Evolutionary conservation across 352 stramenopile genomes (phyloP).

Genomic region (Phytophthora hybrid): DNA sequence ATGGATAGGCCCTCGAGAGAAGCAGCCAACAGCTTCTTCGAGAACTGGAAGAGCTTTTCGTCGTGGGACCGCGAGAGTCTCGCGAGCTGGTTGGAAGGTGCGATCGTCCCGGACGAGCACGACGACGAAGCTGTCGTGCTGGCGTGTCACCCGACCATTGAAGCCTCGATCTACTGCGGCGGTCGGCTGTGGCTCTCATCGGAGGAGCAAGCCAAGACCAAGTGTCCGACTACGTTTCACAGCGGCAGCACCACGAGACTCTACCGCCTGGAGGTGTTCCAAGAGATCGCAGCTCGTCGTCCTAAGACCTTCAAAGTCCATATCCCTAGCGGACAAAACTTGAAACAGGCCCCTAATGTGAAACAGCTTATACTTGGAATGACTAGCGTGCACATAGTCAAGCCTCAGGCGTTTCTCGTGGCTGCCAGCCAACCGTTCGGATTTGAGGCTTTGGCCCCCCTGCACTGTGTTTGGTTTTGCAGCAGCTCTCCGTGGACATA

Average conservation of each 20-base stretch:
- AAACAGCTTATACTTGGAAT: too few relatives aligned
- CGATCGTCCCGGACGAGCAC: slow-evolving; percentile 36
- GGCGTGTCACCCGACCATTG: slow-evolving; percentile 36
- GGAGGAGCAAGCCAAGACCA: slow-evolving; percentile 18
- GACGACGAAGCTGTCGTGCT: slow-evolving; percentile 22
- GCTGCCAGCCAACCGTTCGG: too few relatives aligned
- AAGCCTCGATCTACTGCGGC: slow-evolving; percentile 45
- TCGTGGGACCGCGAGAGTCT: slow-evolving; percentile 52
- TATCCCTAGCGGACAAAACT: background rate
- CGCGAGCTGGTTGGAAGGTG: slow-evolving; percentile 40
- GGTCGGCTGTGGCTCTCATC: slow-evolving; percentile 37
- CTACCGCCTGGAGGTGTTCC: slow-evolving; percentile 31
- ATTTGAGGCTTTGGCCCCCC: too few relatives aligned
- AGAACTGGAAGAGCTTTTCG: slow-evolving; percentile 46
- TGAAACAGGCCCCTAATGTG: too few relatives aligned
- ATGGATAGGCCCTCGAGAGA: slow-evolving; percentile 34
- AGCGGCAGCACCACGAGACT: slow-evolving; percentile 41
- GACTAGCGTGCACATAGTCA: too few relatives aligned
- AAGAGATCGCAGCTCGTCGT: slow-evolving; percentile 25
- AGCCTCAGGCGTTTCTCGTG: too few relatives aligned
- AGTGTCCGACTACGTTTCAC: slow-evolving; percentile 47
- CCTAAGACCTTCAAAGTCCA: slow-evolving; percentile 41
- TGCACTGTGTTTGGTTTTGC: too few relatives aligned
- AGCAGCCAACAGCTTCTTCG: slow-evolving; percentile 40
- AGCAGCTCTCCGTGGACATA: too few relatives aligned